These are phyloP conservation scores for Cordyceps militaris DNA, from an alignment of 2,329 filamentous ascomycete species.

Conservation along the genomic window DNA sequence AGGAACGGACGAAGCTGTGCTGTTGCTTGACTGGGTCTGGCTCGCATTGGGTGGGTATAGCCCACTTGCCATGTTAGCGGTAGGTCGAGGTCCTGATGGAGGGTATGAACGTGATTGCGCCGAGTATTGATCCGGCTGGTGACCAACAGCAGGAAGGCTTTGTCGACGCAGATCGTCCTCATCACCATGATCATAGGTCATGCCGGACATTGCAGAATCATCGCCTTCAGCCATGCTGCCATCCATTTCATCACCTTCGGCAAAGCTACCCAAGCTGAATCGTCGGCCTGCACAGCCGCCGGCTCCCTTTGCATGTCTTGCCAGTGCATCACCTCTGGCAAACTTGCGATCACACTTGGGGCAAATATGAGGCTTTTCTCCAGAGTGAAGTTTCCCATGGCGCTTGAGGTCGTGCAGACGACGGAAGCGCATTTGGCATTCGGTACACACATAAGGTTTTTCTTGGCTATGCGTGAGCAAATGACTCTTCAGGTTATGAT, in stretches of 20 bases:
- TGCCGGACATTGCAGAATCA: constrained; percentile 49
- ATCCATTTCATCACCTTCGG: constrained; percentile 66
- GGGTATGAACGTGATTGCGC: constrained; percentile 74
- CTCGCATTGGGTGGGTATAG: constrained; percentile 51
- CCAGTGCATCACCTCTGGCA: constrained; percentile 88
- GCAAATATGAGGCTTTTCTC: constrained; percentile 90
- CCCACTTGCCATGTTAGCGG: constrained; percentile 34
- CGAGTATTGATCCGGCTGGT: constrained; percentile 41
- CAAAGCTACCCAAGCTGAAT: constrained; percentile 77
- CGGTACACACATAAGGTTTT: constrained; percentile 90
- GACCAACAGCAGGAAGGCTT: constrained; percentile 58
- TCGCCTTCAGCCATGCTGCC: constrained; percentile 43
- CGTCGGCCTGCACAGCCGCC: constrained; percentile 90
- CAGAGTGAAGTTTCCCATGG: constrained; percentile 93
- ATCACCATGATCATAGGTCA: constrained; percentile 50
- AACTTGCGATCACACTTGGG: constrained; percentile 93
- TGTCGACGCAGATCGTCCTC: constrained; percentile 58
- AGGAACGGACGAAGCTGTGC: constrained; percentile 40
- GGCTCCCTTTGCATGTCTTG: constrained; percentile 89
- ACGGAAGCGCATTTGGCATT: constrained; percentile 88
- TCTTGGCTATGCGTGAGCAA: constrained; percentile 96
- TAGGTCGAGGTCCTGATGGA: constrained; percentile 51
- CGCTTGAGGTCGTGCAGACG: constrained; percentile 92
- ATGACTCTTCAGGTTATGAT: constrained; percentile 97
- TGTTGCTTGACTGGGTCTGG: constrained; percentile 45